Conservation (phyloP, 2,329 filamentous ascomycete species). For the Aspergillus ochraceus region DNA sequence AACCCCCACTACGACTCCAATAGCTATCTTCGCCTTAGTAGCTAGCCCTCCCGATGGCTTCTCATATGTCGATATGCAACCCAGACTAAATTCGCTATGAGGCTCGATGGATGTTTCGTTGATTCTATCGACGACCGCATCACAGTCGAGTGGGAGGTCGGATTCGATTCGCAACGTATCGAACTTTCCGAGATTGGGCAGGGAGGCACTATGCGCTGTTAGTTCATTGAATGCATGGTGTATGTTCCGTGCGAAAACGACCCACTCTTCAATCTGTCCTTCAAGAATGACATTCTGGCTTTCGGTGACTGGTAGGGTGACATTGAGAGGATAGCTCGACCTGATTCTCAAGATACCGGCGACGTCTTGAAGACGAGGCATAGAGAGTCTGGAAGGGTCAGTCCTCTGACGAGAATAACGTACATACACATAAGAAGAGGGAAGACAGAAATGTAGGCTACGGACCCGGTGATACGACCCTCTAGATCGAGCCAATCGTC, state of each 20-base stretch:
- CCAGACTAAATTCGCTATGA: not conserved
- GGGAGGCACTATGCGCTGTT: not conserved
- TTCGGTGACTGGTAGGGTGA: not conserved
- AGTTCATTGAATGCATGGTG: not conserved
- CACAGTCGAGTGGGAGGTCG: not conserved
- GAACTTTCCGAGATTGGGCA: not conserved
- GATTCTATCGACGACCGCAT: not conserved
- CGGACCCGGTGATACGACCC: not conserved
- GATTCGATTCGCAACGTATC: not conserved
- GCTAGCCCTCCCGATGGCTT: not conserved
- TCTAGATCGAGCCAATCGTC: not conserved
- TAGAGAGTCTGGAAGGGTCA: not conserved
- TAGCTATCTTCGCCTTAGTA: not conserved
- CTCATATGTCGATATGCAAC: not conserved
- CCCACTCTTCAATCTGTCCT: not conserved
- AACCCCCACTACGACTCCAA: not conserved
- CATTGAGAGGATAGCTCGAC: not conserved
- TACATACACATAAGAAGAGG: not conserved
- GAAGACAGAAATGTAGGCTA: too few species aligned
- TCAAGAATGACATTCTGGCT: not conserved
- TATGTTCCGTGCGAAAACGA: not conserved
- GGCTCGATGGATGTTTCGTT: not conserved
- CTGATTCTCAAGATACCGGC: not conserved
- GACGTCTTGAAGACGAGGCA: not conserved
- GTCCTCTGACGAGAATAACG: not conserved